Conservation (phyloP, 331 rosid species). For the Saraca asoca region DNA sequence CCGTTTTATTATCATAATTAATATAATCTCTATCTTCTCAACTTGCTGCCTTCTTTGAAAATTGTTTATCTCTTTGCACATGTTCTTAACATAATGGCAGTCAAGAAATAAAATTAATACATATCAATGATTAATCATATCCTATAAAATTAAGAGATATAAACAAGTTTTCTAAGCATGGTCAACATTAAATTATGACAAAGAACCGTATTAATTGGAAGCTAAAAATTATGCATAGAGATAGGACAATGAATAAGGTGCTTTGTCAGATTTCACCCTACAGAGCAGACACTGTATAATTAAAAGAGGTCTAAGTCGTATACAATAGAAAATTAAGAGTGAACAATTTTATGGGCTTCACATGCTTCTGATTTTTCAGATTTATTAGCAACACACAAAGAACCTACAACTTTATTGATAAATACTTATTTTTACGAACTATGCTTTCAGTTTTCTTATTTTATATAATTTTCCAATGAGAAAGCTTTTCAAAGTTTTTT, state of each 20-base stretch:
- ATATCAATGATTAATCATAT: constrained; percentile 18
- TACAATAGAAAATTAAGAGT: neutral
- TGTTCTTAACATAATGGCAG: no score
- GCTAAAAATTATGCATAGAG: constrained; percentile 5
- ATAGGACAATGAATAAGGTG: no score
- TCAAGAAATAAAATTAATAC: neutral
- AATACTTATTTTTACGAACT: no score
- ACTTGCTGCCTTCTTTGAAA: constrained; percentile 29
- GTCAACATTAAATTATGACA: no score
- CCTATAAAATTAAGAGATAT: neutral
- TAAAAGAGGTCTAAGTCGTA: neutral
- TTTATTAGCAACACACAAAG: neutral
- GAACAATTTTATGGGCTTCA: constrained; percentile 33
- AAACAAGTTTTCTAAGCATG: neutral
- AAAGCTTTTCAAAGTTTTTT: no score
- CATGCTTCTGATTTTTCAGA: constrained; percentile 27
- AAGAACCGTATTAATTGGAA: neutral
- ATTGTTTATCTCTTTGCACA: constrained; percentile 27
- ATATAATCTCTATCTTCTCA: constrained; percentile 37
- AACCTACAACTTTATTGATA: no score
- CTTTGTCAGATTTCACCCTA: no score
- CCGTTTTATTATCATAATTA: constrained; percentile 44
- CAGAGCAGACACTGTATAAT: constrained; percentile 18
- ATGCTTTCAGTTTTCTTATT: no score
- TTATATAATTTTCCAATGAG: no score